These are phyloP conservation scores for Cicer arietinum DNA, from an alignment of 306 rosid species.

Conservation along the genomic window DNA sequence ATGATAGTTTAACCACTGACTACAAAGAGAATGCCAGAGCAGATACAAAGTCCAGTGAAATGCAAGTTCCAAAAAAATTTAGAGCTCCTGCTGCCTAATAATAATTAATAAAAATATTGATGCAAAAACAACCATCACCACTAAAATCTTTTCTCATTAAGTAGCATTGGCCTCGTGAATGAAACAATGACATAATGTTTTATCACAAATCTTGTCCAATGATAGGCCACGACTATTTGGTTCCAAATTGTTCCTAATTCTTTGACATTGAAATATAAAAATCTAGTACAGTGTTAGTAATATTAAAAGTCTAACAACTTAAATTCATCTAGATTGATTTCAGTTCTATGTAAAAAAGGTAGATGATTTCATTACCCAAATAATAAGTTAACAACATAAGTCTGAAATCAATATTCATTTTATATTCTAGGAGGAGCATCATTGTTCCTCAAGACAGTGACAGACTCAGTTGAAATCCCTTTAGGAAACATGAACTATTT, in stretches of 20 bases:
- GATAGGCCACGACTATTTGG: neutral
- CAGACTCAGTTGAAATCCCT: constrained; percentile 13
- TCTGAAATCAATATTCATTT: constrained; percentile 2
- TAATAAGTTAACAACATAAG: constrained; percentile 2
- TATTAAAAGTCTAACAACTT: neutral
- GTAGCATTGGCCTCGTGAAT: neutral
- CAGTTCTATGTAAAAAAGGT: constrained; percentile 12
- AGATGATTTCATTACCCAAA: constrained; percentile 17
- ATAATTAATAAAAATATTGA: neutral
- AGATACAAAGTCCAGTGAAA: constrained; percentile 29
- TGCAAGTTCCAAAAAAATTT: constrained; percentile 28
- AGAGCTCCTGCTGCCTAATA: neutral
- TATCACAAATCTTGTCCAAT: constrained; percentile 11
- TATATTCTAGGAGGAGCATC: constrained; percentile 1
- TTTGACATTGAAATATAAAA: constrained; percentile 15
- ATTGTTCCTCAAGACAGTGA: neutral
- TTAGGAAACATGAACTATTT: neutral
- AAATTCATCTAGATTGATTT: constrained; percentile 13
- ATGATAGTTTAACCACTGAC: constrained; percentile 15
- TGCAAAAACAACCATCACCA: neutral
- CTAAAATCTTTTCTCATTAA: neutral
- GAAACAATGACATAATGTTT: neutral
- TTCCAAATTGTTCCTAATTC: constrained; percentile 4
- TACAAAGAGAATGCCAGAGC: constrained; percentile 12
- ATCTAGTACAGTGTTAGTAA: neutral